Evolutionary conservation across 2,329 filamentous ascomycete species (phyloP).

Genomic region (Fulvia fulva): DNA sequence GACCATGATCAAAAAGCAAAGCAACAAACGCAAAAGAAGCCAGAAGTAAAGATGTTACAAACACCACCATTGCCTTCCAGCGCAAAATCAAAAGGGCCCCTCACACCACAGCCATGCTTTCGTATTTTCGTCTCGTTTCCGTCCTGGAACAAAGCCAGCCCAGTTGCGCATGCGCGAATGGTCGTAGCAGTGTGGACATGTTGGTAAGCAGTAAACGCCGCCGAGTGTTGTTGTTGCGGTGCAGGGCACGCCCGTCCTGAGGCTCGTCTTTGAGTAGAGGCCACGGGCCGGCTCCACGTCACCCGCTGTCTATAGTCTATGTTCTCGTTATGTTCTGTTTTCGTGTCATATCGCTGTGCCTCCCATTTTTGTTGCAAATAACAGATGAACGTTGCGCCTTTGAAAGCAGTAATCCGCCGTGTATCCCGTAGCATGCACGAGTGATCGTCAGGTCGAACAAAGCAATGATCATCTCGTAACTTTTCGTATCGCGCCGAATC

Average conservation of each 20-base stretch:
- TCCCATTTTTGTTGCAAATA: conserved; percentile 7
- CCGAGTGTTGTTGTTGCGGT: conserved; percentile 12
- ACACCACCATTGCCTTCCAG: neutral
- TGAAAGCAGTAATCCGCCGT: conserved; percentile 5
- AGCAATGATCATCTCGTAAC: conserved; percentile 6
- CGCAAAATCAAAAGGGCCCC: neutral
- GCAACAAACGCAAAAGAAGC: neutral
- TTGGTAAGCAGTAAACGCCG: conserved; percentile 4
- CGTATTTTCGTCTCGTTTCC: conserved; percentile 10
- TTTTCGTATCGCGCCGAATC: conserved; percentile 7
- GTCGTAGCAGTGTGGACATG: neutral
- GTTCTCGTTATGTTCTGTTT: conserved; percentile 20
- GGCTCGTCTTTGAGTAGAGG: conserved; percentile 3
- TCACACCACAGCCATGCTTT: conserved; percentile 9
- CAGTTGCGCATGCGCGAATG: neutral
- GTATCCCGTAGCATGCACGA: conserved; percentile 5
- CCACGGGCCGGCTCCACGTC: conserved; percentile 17
- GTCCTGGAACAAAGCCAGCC: neutral
- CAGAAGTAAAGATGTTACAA: neutral
- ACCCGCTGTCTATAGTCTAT: conserved; percentile 21
- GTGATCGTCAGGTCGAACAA: conserved; percentile 1
- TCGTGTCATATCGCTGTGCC: conserved; percentile 15
- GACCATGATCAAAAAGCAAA: neutral
- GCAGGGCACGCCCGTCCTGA: conserved; percentile 13
- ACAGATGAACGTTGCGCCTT: conserved; percentile 1